Evolutionary conservation across 345 rosid species (phyloP).

Genomic region (Hevea brasiliensis): DNA sequence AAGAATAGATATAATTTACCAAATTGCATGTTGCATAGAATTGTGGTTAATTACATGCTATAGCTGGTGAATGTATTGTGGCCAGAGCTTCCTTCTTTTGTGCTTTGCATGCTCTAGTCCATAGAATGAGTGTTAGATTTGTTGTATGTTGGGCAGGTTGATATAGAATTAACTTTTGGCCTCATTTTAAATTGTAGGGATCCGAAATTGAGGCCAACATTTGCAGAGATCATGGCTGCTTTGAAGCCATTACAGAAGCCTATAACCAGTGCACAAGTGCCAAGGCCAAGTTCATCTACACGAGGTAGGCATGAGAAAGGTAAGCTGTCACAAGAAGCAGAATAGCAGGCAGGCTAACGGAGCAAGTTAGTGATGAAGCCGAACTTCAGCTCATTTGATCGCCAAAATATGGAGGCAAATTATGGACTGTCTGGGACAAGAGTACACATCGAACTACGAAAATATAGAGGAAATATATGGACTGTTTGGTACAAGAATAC

Average conservation of each 20-base stretch:
- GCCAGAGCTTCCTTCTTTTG: no score
- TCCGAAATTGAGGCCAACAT: conserved; percentile 83
- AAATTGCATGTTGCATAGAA: neutral
- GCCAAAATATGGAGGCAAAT: conserved; percentile 18
- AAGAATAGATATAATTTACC: neutral
- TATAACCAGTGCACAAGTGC: conserved; percentile 39
- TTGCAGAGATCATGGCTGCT: conserved; percentile 82
- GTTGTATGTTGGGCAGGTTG: conserved; percentile 1
- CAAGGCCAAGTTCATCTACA: conserved; percentile 37
- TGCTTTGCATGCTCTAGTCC: neutral
- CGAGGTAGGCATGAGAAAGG: conserved; percentile 23
- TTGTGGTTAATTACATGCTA: neutral
- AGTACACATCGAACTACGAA: neutral
- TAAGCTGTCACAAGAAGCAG: conserved; percentile 20
- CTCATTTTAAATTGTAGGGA: conserved; percentile 44
- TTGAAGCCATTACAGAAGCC: conserved; percentile 89
- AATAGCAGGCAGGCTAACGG: conserved; percentile 24
- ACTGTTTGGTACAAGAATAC: neutral
- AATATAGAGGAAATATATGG: neutral
- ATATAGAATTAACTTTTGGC: conserved; percentile 12
- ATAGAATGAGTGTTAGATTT: neutral
- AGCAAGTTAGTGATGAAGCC: neutral
- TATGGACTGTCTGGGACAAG: conserved; percentile 9
- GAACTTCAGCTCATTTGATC: conserved; percentile 1
- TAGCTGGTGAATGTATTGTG: conserved; percentile 1